Evolutionary conservation across 306 rosid genomes (phyloP), one percentile per base, ranked within the genome.

Genomic region (Trifolium subterraneum): DNA sequence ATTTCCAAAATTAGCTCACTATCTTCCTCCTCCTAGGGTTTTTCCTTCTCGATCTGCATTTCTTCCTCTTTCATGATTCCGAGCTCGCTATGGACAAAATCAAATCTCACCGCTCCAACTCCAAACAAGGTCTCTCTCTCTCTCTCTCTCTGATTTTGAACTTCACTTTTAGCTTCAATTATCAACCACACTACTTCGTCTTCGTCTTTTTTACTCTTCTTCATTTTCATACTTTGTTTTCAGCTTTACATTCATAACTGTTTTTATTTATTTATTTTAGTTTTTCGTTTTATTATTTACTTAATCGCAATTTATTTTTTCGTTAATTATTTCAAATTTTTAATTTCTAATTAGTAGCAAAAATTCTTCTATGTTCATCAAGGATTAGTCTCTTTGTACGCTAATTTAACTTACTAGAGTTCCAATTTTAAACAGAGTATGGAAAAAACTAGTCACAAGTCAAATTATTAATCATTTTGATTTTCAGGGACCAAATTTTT

Each of bases 61-160:
- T 22, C 75, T 36, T 69, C 52, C 2, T 71, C 67, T 84, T 85
- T 36, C 81, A 86, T 87, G 97, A 78, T 54, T 58, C 79, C 52
- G n/a, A n/a, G n/a, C 47, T 39, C 29, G 8, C 8, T 5, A 86
- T 92, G 96, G 92, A 94, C 47, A 86, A 59, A 27, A 27, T 29
- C 65, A 59, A 83, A 58, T 64, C 81, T 59, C 90, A 89, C 68
- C 78, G 60, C 66, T 54, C 51, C 84, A 83, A 86, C 67, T 85
- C 86, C 84, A 81, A 74, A 68, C 15, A 72, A 86, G 97, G 96
- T 90, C 38, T 5, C 77, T 3, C 80, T 3, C 68, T 48, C 63
- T 75, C 38, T 35, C 38, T 35, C 8, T 0, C 13, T 61, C 16
- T 25, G 10, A 13, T 74, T 48, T 39, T 70, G 0, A 54, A 39